Percentiles rank a stretch among this genome's conserved stretches.
These are phyloP conservation scores for Drechslerella coelobrocha DNA, from an alignment of 2,329 filamentous ascomycete genomes.

Conservation along the genomic window DNA sequence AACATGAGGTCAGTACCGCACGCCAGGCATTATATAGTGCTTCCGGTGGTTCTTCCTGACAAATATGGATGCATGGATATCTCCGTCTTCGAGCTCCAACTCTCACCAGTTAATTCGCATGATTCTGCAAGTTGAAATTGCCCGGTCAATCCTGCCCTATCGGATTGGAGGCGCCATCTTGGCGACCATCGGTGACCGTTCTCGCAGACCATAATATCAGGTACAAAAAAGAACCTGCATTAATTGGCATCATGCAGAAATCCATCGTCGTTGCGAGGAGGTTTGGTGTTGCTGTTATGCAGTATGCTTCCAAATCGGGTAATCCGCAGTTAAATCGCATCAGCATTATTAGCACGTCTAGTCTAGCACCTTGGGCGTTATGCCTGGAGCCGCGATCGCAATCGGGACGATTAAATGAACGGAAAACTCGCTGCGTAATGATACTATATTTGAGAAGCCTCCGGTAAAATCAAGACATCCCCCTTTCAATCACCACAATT, in stretches of 20 bases:
- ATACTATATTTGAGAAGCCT: background rate
- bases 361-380: background rate
- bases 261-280: background rate
- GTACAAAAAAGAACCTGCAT: background rate
- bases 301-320: background rate
- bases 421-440: background rate
- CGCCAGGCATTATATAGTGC: background rate
- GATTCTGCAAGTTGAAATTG: background rate
- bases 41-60: background rate
- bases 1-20: background rate
- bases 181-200: background rate
- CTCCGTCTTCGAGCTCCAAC: background rate
- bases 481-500: too few species aligned
- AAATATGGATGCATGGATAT: background rate
- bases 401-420: background rate
- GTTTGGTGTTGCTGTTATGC: slow-evolving; percentile 6
- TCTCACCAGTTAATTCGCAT: background rate
- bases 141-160: background rate
- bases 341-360: background rate
- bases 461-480: too few species aligned
- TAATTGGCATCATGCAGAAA: background rate
- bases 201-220: background rate
- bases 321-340: background rate
- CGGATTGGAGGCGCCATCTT: background rate
- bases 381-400: background rate